Evolutionary conservation across 1,284 basidiomycete species (phyloP).

Genomic region (Pyrrhoderma lamaoense): DNA sequence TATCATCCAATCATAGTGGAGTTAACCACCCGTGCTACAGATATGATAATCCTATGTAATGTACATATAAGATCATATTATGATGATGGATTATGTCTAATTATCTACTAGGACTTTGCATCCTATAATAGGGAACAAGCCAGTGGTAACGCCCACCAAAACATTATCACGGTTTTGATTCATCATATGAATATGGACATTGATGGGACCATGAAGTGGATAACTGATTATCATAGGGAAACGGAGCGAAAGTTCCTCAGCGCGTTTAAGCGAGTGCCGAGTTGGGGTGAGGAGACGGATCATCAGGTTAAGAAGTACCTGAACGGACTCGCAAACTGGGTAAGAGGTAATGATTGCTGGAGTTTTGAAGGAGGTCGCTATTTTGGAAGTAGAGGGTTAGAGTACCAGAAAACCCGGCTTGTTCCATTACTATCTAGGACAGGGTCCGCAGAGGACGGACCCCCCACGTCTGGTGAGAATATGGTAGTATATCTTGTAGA

Average conservation of each 20-base stretch:
- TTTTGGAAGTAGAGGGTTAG: conserved; percentile 30
- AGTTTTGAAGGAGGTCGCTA: conserved; percentile 37
- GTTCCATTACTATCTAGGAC: conserved; percentile 17
- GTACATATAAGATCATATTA: neutral
- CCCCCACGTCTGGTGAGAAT: too few species aligned
- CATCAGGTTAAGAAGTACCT: conserved; percentile 29
- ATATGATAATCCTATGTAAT: neutral
- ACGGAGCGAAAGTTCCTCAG: neutral
- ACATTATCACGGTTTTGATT: conserved; percentile 2
- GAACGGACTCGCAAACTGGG: conserved; percentile 37
- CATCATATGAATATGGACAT: neutral
- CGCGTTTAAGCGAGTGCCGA: conserved; percentile 24
- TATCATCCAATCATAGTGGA: conserved; percentile 45
- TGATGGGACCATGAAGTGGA: neutral
- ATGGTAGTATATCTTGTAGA: too few species aligned
- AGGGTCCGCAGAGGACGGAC: too few species aligned
- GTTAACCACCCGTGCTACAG: conserved; percentile 30
- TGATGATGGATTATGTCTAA: neutral
- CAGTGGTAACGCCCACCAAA: neutral
- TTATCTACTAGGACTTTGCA: conserved; percentile 1
- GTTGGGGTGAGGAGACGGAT: conserved; percentile 29
- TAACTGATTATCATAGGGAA: neutral
- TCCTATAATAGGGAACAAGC: conserved; percentile 5
- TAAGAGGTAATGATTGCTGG: conserved; percentile 35
- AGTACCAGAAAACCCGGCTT: conserved; percentile 22